A percentile compares a stretch with the other conserved stretches of the same genome.
Evolutionary conservation across 148 eudicot genomes (phyloP).

Genomic region (Hydrangea macrophylla): DNA sequence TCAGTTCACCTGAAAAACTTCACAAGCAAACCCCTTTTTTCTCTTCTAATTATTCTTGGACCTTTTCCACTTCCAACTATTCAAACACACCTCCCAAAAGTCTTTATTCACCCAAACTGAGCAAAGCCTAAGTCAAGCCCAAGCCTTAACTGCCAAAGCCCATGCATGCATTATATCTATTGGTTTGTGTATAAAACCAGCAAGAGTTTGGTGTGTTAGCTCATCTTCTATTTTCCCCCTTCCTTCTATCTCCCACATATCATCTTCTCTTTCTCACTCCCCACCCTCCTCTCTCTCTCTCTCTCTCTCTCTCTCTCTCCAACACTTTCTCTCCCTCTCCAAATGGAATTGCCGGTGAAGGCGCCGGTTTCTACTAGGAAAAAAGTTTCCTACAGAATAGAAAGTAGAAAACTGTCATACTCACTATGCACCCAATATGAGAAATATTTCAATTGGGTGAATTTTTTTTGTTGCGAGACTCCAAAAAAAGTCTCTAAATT

Average conservation of each 20-base stretch:
- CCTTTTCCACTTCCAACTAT: conserved; percentile 12
- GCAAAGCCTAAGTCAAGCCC: background rate
- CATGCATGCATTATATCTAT: background rate
- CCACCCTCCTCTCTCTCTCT: background rate
- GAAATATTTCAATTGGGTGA: conserved; percentile 28
- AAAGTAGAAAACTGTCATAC: conserved; percentile 50
- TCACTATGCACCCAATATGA: conserved; percentile 27
- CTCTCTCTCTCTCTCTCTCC: background rate
- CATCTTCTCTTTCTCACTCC: conserved; percentile 3
- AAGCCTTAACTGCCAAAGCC: background rate
- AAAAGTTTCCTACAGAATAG: conserved; percentile 37
- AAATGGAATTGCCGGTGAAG: conserved; percentile 62
- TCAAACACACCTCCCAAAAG: conserved; percentile 20
- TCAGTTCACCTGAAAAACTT: conserved; percentile 47
- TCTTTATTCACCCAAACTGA: conserved; percentile 4
- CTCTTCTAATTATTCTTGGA: background rate
- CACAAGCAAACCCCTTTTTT: background rate
- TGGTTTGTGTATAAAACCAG: conserved; percentile 1
- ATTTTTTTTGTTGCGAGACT: conserved; percentile 5
- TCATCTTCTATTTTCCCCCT: conserved; percentile 44
- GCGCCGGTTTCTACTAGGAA: conserved; percentile 26
- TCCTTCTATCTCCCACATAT: conserved; percentile 6
- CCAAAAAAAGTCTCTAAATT: conserved; percentile 28
- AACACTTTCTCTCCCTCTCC: background rate
- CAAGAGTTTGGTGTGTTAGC: conserved; percentile 64